Evolutionary conservation across 768 basidiomycete species (phyloP), one percentile per base, ranked within the genome.

Genomic region (Tremella yokohamensis): DNA sequence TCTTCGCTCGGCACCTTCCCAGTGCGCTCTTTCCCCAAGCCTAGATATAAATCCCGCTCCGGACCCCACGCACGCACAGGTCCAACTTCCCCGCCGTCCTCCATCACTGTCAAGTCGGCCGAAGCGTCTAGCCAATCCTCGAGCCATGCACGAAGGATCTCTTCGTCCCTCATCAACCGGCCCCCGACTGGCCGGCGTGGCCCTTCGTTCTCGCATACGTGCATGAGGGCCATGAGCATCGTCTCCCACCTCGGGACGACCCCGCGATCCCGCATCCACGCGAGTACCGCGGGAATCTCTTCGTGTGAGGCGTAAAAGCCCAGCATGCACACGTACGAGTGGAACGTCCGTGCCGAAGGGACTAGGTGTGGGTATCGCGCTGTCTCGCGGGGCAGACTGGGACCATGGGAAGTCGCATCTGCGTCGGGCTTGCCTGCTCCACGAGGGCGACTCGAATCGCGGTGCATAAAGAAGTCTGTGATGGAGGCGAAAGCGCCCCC

Each of bases 131-230:
- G 22, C 70, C 70, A 72, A n/a, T 62, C 61, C 29, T 58, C 40
- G 52, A 70, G 60, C 68, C 68, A 73, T 22, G 61, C 49, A 47
- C 65, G 56, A 37, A 73, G 29, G 13, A 69, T 61, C 24, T 69
- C 59, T 25, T 68, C 68, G 54, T 73, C 71, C 29, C 64, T 64
- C 8, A 64, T 22, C 66, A 54, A 34, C 57, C 65, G 62, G 4
- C 62, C 58, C 40, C 38, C 60, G 2, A 73, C 49, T 24, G 56
- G 51, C 34, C 64, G 50, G 42, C 62, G 40, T 44, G 83, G 81
- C 54, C 84, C 74, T 61, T 83, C 83, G 26, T 87, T 83, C 68
- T 90, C 88, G 6, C 80, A 81, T 84, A 88, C 89, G 58, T 87
- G 82, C 45, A 84, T 83, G 50, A 91, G 69, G 19, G 84, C 83